phyloP scores from a whole-genome alignment of 148 eudicot species.

The Camellia sinensis region DNA sequence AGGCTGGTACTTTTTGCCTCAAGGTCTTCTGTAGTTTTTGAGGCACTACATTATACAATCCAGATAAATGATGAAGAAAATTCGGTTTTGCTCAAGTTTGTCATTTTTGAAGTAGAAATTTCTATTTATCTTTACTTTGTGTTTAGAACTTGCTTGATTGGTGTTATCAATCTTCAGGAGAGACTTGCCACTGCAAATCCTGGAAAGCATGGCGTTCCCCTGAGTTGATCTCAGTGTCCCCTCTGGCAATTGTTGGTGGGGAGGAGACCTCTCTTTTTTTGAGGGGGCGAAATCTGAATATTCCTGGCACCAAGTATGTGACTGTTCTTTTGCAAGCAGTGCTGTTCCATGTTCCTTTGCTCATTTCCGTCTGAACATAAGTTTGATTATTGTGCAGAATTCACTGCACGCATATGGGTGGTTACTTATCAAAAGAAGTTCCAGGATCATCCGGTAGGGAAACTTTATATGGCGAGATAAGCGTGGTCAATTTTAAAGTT shows the following conservation, averaged over 20 bases:
- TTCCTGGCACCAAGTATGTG: conserved; percentile 48
- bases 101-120: conserved; percentile 2
- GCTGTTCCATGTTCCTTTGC: conserved; percentile 3
- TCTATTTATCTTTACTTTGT: not conserved
- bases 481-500: conserved; percentile 41
- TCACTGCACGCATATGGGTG: conserved; percentile 31
- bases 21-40: not conserved
- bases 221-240: conserved; percentile 62
- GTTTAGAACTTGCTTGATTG: not conserved
- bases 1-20: not conserved
- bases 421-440: conserved; percentile 23
- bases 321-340: not conserved
- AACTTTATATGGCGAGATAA: conserved; percentile 39
- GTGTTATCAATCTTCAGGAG: conserved; percentile 31
- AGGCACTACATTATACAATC: not conserved
- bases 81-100: not conserved
- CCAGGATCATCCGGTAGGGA: conserved; percentile 28
- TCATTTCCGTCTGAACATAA: not conserved
- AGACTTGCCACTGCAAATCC: conserved; percentile 38
- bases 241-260: conserved; percentile 78
- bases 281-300: conserved; percentile 53
- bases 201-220: conserved; percentile 51
- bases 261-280: conserved; percentile 52
- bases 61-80: not conserved
- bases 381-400: conserved; percentile 25